These are phyloP conservation scores for Fusarium palustre DNA, from an alignment of 2,329 filamentous ascomycete genomes.

Conservation along the genomic window DNA sequence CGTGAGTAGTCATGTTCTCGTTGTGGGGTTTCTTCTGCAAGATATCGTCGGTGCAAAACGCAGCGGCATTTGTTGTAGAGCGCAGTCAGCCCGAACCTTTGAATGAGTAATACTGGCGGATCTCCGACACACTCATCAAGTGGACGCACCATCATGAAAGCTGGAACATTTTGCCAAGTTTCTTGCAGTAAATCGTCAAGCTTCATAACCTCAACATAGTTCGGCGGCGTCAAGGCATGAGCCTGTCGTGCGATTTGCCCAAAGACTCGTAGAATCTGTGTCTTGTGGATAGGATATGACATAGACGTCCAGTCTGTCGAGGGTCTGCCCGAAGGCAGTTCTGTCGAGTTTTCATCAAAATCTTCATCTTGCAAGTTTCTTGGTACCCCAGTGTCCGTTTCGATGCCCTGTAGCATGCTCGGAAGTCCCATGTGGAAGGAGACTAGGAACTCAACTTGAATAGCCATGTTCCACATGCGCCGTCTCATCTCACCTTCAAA, in stretches of 20 bases:
- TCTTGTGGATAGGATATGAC: constrained; percentile 67
- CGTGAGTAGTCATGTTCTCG: constrained; percentile 65
- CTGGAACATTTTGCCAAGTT: constrained; percentile 59
- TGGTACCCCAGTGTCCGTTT: constrained; percentile 71
- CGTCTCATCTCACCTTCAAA: constrained; percentile 67
- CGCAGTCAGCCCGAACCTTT: constrained; percentile 64
- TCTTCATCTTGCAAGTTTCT: constrained; percentile 74
- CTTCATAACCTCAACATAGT: constrained; percentile 62
- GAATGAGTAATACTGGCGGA: constrained; percentile 59
- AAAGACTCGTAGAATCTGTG: constrained; percentile 60
- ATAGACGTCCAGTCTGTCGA: constrained; percentile 69
- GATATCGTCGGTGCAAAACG: constrained; percentile 66
- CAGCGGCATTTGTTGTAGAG: constrained; percentile 67
- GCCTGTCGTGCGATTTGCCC: constrained; percentile 62
- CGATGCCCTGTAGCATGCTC: constrained; percentile 71
- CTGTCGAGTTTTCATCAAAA: constrained; percentile 66
- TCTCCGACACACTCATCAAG: constrained; percentile 64
- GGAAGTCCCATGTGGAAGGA: constrained; percentile 77
- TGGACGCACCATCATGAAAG: constrained; percentile 61
- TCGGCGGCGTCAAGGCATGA: constrained; percentile 61
- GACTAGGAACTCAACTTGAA: constrained; percentile 72
- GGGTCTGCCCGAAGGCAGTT: constrained; percentile 68
- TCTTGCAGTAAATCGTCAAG: constrained; percentile 61
- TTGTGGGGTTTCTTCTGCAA: constrained; percentile 57
- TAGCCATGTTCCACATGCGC: constrained; percentile 64